Conservation (phyloP, 2,329 filamentous ascomycete genomes). For the Alternaria gansuensis region DNA sequence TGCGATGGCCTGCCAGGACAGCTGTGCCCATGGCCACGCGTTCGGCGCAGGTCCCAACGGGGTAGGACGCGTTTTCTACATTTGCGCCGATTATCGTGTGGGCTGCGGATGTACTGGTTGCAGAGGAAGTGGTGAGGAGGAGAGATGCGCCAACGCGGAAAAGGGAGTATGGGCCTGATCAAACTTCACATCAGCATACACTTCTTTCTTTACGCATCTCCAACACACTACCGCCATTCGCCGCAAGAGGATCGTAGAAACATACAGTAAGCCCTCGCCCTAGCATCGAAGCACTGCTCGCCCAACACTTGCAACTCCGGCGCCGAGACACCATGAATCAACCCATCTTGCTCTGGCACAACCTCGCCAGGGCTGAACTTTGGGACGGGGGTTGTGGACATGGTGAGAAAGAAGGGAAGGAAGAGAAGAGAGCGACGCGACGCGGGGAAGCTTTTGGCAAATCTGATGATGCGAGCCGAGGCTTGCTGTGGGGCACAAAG, state of each 20-base stretch:
- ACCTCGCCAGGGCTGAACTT: conserved; percentile 43
- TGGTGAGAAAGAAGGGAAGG: conserved; percentile 43
- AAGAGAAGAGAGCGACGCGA: conserved; percentile 26
- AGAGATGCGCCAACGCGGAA: conserved; percentile 90
- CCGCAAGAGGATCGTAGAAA: conserved; percentile 18
- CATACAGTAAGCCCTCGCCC: conserved; percentile 80
- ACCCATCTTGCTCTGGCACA: conserved; percentile 51
- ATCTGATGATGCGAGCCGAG: conserved; percentile 22
- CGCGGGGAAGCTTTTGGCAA: conserved; percentile 26
- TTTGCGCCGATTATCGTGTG: conserved; percentile 72
- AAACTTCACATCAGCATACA: neutral
- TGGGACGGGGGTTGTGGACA: conserved; percentile 41
- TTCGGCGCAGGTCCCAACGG: conserved; percentile 95
- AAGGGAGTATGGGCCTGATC: conserved; percentile 79
- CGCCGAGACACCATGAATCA: conserved; percentile 64
- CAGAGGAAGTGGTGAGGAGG: conserved; percentile 57
- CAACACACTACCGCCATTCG: neutral
- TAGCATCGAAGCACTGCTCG: conserved; percentile 72
- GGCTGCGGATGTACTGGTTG: conserved; percentile 50
- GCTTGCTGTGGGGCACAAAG: conserved; percentile 23
- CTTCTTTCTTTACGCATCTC: neutral
- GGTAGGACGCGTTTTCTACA: conserved; percentile 90
- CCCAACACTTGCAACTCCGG: conserved; percentile 72
- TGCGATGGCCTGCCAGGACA: conserved; percentile 66
- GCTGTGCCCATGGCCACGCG: conserved; percentile 84